phyloP scores from a whole-genome alignment of 306 rosid genomes.

The Casuarina glauca region DNA sequence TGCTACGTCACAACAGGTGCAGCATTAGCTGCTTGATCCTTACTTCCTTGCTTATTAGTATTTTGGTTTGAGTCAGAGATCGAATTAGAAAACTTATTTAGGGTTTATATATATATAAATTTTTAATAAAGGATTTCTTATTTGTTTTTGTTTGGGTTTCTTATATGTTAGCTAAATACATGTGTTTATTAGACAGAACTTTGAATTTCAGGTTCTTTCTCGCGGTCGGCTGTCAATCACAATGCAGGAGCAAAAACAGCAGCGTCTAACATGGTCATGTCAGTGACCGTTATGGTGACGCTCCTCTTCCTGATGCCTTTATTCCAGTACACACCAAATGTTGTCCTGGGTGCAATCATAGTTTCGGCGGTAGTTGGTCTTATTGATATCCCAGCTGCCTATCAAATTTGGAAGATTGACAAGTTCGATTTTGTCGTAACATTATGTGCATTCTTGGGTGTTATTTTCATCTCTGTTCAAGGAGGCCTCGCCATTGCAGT shows the following conservation, averaged over 20 bases:
- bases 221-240: slow-evolving; percentile 91
- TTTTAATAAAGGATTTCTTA: no score
- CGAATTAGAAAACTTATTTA: not conserved
- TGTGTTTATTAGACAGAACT: no score
- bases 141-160: no score
- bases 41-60: not conserved
- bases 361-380: slow-evolving; percentile 92
- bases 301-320: slow-evolving; percentile 89
- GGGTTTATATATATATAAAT: no score
- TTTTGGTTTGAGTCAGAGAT: not conserved
- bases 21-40: not conserved
- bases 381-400: slow-evolving; percentile 80
- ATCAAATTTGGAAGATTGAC: slow-evolving; percentile 74
- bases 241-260: slow-evolving; percentile 94
- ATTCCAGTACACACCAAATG: slow-evolving; percentile 91
- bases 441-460: slow-evolving; percentile 84
- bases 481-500: slow-evolving; percentile 90
- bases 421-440: slow-evolving; percentile 81
- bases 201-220: slow-evolving; percentile 66
- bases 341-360: slow-evolving; percentile 82
- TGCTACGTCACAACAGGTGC: slow-evolving; percentile 95
- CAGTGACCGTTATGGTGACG: slow-evolving; percentile 89
- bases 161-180: no score
- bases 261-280: slow-evolving; percentile 83
- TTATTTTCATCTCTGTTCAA: slow-evolving; percentile 77